Evolutionary conservation across 345 rosid species (phyloP).

Genomic region (Laguncularia racemosa): DNA sequence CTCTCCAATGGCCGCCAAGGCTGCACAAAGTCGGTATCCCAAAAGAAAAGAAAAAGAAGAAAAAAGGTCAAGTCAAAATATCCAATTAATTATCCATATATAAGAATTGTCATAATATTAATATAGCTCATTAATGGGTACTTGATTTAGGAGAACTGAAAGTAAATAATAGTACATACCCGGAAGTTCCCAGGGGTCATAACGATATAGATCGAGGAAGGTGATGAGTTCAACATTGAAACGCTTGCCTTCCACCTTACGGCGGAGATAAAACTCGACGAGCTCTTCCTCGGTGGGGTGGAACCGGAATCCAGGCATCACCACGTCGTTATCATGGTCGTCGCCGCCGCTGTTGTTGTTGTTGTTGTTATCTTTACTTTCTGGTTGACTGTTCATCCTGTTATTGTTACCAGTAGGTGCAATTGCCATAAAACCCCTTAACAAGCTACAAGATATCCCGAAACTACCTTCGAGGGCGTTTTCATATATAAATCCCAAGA

Average conservation of each 20-base stretch:
- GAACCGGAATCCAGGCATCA: slow-evolving; percentile 98
- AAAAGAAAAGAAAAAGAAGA: no score
- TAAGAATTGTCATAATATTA: neutral
- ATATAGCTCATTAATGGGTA: neutral
- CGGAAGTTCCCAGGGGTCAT: slow-evolving; percentile 99
- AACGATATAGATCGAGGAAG: slow-evolving; percentile 97
- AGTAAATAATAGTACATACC: slow-evolving; percentile 37
- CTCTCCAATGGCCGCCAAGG: slow-evolving; percentile 97
- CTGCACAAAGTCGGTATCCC: slow-evolving; percentile 20
- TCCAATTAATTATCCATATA: neutral
- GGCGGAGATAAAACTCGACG: slow-evolving; percentile 98
- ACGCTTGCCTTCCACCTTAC: slow-evolving; percentile 99
- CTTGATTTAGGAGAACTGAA: neutral
- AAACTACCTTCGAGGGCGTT: neutral
- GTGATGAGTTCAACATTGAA: slow-evolving; percentile 97
- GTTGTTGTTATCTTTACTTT: slow-evolving; percentile 5
- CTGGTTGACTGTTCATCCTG: neutral
- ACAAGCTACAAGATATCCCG: neutral
- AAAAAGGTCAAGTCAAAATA: neutral
- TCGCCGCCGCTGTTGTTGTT: slow-evolving; percentile 23
- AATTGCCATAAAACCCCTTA: slow-evolving; percentile 49
- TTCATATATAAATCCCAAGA: neutral
- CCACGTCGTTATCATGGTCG: slow-evolving; percentile 88
- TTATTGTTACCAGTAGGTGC: slow-evolving; percentile 52
- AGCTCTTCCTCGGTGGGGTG: slow-evolving; percentile 99